Conservation (phyloP, 768 basidiomycete genomes). For the Tulasnella calospora region DNA sequence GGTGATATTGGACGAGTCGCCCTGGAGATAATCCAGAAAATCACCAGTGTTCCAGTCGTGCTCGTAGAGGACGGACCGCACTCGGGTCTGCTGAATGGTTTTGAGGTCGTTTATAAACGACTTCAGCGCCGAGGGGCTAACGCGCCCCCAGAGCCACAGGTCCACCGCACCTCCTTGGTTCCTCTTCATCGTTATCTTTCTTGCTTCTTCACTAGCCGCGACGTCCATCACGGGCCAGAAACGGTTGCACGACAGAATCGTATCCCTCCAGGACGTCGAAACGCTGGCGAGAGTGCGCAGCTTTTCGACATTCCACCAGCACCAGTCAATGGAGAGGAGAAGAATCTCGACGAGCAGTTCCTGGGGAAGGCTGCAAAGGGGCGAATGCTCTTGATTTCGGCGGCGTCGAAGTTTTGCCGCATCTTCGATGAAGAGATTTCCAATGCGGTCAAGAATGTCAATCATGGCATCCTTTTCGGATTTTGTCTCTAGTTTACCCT, state of each 20-base stretch:
- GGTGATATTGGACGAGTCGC: no score
- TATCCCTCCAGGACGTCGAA: background rate
- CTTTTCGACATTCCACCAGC: background rate
- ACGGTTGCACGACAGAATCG: background rate
- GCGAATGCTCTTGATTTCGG: background rate
- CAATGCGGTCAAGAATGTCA: background rate
- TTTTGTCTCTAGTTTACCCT: background rate
- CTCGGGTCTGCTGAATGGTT: no score
- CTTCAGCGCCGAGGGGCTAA: no score
- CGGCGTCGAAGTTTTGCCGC: background rate
- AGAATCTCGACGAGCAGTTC: background rate
- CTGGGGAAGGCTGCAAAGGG: background rate
- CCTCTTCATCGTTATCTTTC: background rate
- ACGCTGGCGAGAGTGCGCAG: background rate
- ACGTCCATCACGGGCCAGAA: background rate
- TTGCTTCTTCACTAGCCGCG: background rate
- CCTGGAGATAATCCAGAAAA: no score
- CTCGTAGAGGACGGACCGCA: no score
- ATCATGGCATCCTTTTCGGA: background rate
- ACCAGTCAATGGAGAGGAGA: background rate
- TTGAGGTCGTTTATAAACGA: no score
- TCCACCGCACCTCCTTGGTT: background rate
- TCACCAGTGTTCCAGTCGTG: no score
- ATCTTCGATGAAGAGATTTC: background rate
- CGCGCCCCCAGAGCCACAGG: no score